Percentiles rank a stretch among this genome's conserved stretches.
Conservation (phyloP, 2,329 filamentous ascomycete genomes). For the Pseudohalonectria lignicola region DNA sequence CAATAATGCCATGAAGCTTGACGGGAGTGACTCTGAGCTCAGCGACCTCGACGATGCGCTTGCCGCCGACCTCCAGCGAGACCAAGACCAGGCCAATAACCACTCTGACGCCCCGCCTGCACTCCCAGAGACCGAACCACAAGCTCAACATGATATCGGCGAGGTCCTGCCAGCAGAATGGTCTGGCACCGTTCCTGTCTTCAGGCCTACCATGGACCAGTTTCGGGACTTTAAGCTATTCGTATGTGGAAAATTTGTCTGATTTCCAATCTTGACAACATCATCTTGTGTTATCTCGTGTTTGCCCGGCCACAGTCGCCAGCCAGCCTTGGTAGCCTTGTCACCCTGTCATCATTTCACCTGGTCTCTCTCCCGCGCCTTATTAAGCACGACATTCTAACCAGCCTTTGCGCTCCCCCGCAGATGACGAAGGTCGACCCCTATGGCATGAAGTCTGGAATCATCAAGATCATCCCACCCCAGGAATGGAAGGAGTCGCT, state of each 20-base stretch:
- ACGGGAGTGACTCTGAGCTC: conserved; percentile 53
- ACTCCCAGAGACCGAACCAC: conserved; percentile 4
- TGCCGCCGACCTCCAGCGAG: conserved; percentile 21
- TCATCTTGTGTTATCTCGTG: too few species aligned
- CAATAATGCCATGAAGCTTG: conserved; percentile 47
- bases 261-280: too few species aligned
- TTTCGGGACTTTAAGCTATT: conserved; percentile 91
- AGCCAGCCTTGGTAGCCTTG: not conserved
- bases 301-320: too few species aligned
- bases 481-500: conserved; percentile 83
- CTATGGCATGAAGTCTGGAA: conserved; percentile 95
- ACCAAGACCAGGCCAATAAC: conserved; percentile 11
- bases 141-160: conserved; percentile 45
- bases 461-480: conserved; percentile 91
- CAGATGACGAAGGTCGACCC: conserved; percentile 75
- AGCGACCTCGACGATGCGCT: conserved; percentile 51
- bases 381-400: not conserved
- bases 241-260: conserved; percentile 31
- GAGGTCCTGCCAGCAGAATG: conserved; percentile 80
- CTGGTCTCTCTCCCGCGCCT: not conserved
- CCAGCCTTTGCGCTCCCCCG: not conserved
- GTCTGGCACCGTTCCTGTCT: conserved; percentile 85
- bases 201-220: conserved; percentile 90
- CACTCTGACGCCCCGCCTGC: too few species aligned
- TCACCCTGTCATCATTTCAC: too few species aligned